Base-by-base conservation (phyloP, 257 asterid species). In the Solanum chmielewskii region DNA sequence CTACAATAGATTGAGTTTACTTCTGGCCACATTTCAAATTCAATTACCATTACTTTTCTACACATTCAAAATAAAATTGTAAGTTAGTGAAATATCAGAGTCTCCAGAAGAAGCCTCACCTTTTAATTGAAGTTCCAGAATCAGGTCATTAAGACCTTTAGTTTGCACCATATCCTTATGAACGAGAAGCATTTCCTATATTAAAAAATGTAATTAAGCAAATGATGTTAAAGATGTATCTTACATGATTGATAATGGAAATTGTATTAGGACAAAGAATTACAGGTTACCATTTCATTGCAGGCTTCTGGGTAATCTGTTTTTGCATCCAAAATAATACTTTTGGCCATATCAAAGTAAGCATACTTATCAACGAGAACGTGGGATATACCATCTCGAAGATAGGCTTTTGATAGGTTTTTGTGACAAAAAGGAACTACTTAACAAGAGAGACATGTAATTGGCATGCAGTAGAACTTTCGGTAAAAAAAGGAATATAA, bases 301-400 rank as follows among this genome's bases (percentile, higher is more conserved):
- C 98, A 95, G 82, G 98, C 96, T 23, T n/a, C n/a, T n/a, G n/a
- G n/a, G n/a, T n/a, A n/a, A n/a, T n/a, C n/a, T n/a, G n/a, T n/a
- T n/a, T n/a, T n/a, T n/a, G n/a, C n/a, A n/a, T 95, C 98, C 85
- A 90, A 82, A 74, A 94, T 91, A 82, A 95, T 88, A 81, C 75
- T 89, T 88, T 87, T 95, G 35, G 98, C 98, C 96, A 92, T 92
- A 47, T 94, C 96, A 91, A 94, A 91, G 86, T 94, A 71, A 16
- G 95, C 98, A 64, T 93, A 92, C 88, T 92, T 95, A 86, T 95
- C 98, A 49, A 94, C 92, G 78, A 95, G n/a, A 80, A 94, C 93
- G 88, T 95, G 98, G 90, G 98, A 95, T 75, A 95, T 93, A 86
- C 98, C 98, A 94, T 95, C 98, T 95, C 87, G 68, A 60, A 74